Conservation (phyloP, 2,329 filamentous ascomycete genomes). For the Trichoderma cornu-damae region DNA sequence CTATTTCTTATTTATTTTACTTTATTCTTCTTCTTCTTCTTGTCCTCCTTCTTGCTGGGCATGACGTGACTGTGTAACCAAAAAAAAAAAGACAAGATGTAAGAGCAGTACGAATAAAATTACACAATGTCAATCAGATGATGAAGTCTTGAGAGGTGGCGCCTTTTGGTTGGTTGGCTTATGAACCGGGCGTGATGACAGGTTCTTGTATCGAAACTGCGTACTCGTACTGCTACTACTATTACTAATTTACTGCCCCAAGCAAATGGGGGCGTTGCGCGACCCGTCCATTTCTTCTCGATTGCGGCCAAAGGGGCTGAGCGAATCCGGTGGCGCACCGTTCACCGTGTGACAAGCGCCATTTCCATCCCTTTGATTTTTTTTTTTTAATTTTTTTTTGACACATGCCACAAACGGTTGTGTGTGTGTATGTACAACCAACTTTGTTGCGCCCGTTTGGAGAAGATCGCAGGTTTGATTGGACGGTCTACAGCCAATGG, state of each 20-base stretch:
- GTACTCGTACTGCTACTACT: too few species aligned
- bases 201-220: too few species aligned
- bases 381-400: too few species aligned
- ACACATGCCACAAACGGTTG: conserved; percentile 9
- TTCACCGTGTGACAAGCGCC: conserved; percentile 12
- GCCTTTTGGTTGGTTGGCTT: background rate
- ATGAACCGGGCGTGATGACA: background rate
- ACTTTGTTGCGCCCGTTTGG: too few species aligned
- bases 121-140: background rate
- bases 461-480: background rate
- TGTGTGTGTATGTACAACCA: too few species aligned
- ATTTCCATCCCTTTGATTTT: background rate
- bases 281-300: too few species aligned
- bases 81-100: too few species aligned
- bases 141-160: too few species aligned
- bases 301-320: conserved; percentile 7
- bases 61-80: conserved; percentile 1
- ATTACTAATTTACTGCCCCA: too few species aligned
- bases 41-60: too few species aligned
- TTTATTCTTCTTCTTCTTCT: background rate
- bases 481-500: background rate
- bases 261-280: too few species aligned
- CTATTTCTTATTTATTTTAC: background rate
- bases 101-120: too few species aligned
- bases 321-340: conserved; percentile 7